These are phyloP conservation scores for Peribolospora kevripleyi DNA, from an alignment of 768 basidiomycete species.

Conservation along the genomic window DNA sequence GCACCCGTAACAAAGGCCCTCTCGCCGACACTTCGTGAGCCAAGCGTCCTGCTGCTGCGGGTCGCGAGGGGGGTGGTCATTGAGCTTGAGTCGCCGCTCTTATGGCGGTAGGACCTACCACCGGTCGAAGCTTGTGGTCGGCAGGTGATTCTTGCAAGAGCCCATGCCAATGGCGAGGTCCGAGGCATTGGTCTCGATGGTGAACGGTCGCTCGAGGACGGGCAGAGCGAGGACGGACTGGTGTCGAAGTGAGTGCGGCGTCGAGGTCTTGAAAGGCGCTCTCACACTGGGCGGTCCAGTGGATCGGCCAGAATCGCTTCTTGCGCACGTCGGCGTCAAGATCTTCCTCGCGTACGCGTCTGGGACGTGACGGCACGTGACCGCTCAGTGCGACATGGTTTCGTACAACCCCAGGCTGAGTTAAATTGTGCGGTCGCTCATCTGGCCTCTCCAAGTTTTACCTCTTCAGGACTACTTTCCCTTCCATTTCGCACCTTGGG, in stretches of 20 bases:
- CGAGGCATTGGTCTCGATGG: slow-evolving; percentile 15
- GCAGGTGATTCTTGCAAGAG: slow-evolving; percentile 16
- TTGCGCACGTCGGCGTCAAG: neutral
- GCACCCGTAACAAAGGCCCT: too few species aligned
- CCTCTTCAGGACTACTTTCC: too few species aligned
- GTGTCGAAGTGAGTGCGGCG: slow-evolving; percentile 2
- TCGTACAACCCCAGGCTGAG: too few species aligned
- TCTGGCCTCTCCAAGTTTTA: too few species aligned
- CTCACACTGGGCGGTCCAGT: neutral
- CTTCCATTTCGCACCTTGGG: too few species aligned
- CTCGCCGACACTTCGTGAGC: too few species aligned
- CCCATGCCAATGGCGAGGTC: slow-evolving; percentile 16
- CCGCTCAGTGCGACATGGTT: too few species aligned
- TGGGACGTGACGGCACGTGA: too few species aligned
- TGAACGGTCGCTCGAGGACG: slow-evolving; percentile 4
- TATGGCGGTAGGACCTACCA: slow-evolving; percentile 20
- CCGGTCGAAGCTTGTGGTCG: slow-evolving; percentile 9
- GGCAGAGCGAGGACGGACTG: neutral
- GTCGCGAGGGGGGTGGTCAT: slow-evolving; percentile 18
- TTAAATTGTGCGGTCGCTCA: too few species aligned
- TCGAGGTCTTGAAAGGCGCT: slow-evolving; percentile 6
- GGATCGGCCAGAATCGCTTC: neutral
- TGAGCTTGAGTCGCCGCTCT: slow-evolving; percentile 18
- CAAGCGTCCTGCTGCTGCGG: too few species aligned
- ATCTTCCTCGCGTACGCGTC: slow-evolving; percentile 8